These are phyloP conservation scores for Trichoderma koningii DNA, from an alignment of 2,329 filamentous ascomycete species.

Conservation along the genomic window DNA sequence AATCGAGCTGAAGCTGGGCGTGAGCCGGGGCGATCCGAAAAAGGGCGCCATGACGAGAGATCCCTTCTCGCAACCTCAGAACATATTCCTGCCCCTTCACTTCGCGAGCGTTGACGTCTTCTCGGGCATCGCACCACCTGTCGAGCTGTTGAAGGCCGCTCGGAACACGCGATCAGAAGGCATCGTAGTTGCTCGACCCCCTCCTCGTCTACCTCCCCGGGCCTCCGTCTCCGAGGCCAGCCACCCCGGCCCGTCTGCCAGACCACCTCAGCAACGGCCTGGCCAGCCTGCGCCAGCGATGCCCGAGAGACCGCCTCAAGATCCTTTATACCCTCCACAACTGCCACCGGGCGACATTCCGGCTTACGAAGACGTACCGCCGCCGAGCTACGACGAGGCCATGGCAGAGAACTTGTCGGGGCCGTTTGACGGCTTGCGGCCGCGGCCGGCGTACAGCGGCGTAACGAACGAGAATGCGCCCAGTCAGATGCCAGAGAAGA, in stretches of 20 bases:
- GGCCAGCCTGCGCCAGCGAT: conserved; percentile 31
- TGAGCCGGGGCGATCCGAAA: conserved; percentile 69
- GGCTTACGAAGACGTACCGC: conserved; percentile 76
- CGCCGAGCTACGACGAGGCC: conserved; percentile 92
- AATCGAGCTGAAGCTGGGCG: conserved; percentile 76
- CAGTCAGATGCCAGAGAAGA: conserved; percentile 50
- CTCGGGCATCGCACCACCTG: conserved; percentile 82
- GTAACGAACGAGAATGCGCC: conserved; percentile 63
- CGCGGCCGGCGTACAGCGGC: conserved; percentile 69
- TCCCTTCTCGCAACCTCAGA: conserved; percentile 55
- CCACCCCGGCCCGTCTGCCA: conserved; percentile 29
- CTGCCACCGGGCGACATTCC: conserved; percentile 49
- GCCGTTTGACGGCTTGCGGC: conserved; percentile 62
- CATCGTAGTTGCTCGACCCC: conserved; percentile 37
- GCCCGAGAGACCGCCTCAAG: conserved; percentile 41
- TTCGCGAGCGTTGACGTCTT: conserved; percentile 76
- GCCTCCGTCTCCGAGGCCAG: conserved; percentile 34
- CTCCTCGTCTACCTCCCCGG: conserved; percentile 43
- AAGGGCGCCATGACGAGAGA: conserved; percentile 34
- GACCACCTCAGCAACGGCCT: conserved; percentile 31
- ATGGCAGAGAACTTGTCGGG: conserved; percentile 73
- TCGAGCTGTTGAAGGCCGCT: conserved; percentile 68
- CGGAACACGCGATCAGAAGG: conserved; percentile 43
- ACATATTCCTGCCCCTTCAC: conserved; percentile 74
- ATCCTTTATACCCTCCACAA: conserved; percentile 62